Evolutionary conservation across 2,329 filamentous ascomycete genomes (phyloP).

Genomic region (Aschersonia sp.): DNA sequence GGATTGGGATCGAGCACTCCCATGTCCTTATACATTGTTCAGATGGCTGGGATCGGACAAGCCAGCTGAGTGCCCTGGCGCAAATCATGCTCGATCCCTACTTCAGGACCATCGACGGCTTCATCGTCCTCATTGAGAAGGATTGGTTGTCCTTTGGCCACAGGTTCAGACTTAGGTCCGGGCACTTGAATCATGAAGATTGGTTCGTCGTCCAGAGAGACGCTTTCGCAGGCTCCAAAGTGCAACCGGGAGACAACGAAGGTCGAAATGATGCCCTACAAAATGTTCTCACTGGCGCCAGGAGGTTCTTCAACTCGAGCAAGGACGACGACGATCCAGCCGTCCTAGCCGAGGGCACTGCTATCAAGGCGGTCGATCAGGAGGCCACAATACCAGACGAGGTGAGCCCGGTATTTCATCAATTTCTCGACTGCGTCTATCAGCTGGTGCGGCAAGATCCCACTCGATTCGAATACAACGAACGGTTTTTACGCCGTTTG

Average conservation of each 20-base stretch:
- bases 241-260: slow-evolving; percentile 47
- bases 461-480: slow-evolving; percentile 88
- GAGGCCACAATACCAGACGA: slow-evolving; percentile 75
- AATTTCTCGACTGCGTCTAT: slow-evolving; percentile 90
- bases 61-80: slow-evolving; percentile 80
- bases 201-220: slow-evolving; percentile 89
- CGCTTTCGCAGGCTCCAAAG: slow-evolving; percentile 47
- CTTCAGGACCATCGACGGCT: slow-evolving; percentile 85
- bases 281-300: slow-evolving; percentile 74
- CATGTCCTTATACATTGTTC: slow-evolving; percentile 96
- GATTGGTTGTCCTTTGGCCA: slow-evolving; percentile 97
- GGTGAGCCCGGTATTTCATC: slow-evolving; percentile 91
- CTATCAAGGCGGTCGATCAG: slow-evolving; percentile 28
- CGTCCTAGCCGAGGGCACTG: slow-evolving; percentile 23
- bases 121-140: slow-evolving; percentile 89
- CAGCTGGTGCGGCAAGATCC: slow-evolving; percentile 79
- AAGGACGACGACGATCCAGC: slow-evolving; percentile 48
- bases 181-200: slow-evolving; percentile 77
- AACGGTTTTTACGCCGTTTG: slow-evolving; percentile 76
- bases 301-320: slow-evolving; percentile 73
- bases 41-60: slow-evolving; percentile 95
- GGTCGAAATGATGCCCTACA: slow-evolving; percentile 63
- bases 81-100: slow-evolving; percentile 94
- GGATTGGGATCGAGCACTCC: slow-evolving; percentile 83
- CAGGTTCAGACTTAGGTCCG: slow-evolving; percentile 90